These are phyloP conservation scores for Claviceps quebecensis DNA, from an alignment of 2,329 filamentous ascomycete species.

Conservation along the genomic window DNA sequence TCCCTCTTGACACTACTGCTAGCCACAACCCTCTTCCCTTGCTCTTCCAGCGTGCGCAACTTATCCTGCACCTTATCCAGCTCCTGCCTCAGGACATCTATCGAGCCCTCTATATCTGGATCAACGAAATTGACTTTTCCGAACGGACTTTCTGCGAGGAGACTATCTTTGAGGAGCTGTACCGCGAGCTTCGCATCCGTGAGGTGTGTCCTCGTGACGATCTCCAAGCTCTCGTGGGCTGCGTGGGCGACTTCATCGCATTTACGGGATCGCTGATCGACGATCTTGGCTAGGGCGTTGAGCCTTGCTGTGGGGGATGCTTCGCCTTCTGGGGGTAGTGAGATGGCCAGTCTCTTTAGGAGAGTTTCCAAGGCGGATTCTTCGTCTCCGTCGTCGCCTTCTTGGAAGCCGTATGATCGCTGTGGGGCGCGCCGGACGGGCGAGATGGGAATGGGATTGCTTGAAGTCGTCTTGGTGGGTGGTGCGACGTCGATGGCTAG, in stretches of 20 bases:
- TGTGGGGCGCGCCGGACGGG: conserved; percentile 21
- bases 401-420: conserved; percentile 21
- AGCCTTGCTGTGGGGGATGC: conserved; percentile 14
- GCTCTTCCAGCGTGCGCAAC: conserved; percentile 24
- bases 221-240: conserved; percentile 38
- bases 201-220: conserved; percentile 25
- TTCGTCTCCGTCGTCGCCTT: conserved; percentile 10
- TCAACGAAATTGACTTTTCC: conserved; percentile 35
- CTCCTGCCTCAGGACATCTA: conserved; percentile 32
- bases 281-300: conserved; percentile 19
- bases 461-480: conserved; percentile 10
- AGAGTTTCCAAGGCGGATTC: conserved; percentile 31
- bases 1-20: conserved; percentile 34
- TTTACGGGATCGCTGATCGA: conserved; percentile 28
- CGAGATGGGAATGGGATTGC: conserved; percentile 17
- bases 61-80: conserved; percentile 25
- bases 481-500: conserved; percentile 17
- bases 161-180: conserved; percentile 34
- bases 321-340: conserved; percentile 19
- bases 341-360: conserved; percentile 32
- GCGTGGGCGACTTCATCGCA: conserved; percentile 28
- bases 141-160: conserved; percentile 39
- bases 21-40: conserved; percentile 16
- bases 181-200: conserved; percentile 34
- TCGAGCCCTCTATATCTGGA: conserved; percentile 35